Percentiles rank a stretch among this genome's conserved stretches.
These are phyloP conservation scores for Diplodia seriata DNA, from an alignment of 2,329 filamentous ascomycete genomes.

Conservation along the genomic window DNA sequence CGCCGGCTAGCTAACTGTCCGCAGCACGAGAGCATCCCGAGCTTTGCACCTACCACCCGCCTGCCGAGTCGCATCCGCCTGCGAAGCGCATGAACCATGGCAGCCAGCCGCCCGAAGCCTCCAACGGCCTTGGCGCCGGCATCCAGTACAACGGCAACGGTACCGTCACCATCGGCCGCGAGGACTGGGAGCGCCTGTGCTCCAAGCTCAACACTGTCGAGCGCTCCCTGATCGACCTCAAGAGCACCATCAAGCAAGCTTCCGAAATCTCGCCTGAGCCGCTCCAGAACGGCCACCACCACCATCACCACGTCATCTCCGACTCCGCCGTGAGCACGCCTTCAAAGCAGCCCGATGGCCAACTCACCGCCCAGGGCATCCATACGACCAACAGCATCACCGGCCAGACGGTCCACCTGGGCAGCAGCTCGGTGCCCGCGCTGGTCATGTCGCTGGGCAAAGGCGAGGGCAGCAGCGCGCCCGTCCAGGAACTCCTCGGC, in stretches of 20 bases:
- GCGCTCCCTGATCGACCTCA: conserved; percentile 55
- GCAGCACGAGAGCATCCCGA: conserved; percentile 56
- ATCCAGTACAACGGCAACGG: conserved; percentile 44
- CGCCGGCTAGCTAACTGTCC: conserved; percentile 24
- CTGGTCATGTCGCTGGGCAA: conserved; percentile 61
- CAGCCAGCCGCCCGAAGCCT: neutral
- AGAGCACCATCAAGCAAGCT: conserved; percentile 48
- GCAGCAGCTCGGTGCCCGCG: conserved; percentile 67
- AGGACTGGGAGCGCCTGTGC: conserved; percentile 58
- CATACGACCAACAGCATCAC: conserved; percentile 66
- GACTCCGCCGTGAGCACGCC: conserved; percentile 45
- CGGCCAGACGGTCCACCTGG: conserved; percentile 67
- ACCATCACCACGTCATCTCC: conserved; percentile 25
- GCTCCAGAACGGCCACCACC: conserved; percentile 38
- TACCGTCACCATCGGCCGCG: conserved; percentile 49
- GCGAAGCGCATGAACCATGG: conserved; percentile 45
- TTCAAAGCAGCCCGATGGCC: conserved; percentile 46
- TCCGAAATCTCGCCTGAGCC: conserved; percentile 38
- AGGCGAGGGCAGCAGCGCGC: conserved; percentile 43
- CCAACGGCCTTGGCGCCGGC: conserved; percentile 21
- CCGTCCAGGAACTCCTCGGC: conserved; percentile 64
- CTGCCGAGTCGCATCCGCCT: conserved; percentile 49
- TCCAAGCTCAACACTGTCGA: conserved; percentile 57
- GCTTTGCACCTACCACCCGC: conserved; percentile 54
- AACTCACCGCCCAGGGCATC: conserved; percentile 61